A percentile compares a stretch with the other conserved stretches of the same genome.
These are phyloP conservation scores for Saccharum spontaneum DNA, from an alignment of 176 grass and related monocot genomes.

Conservation along the genomic window DNA sequence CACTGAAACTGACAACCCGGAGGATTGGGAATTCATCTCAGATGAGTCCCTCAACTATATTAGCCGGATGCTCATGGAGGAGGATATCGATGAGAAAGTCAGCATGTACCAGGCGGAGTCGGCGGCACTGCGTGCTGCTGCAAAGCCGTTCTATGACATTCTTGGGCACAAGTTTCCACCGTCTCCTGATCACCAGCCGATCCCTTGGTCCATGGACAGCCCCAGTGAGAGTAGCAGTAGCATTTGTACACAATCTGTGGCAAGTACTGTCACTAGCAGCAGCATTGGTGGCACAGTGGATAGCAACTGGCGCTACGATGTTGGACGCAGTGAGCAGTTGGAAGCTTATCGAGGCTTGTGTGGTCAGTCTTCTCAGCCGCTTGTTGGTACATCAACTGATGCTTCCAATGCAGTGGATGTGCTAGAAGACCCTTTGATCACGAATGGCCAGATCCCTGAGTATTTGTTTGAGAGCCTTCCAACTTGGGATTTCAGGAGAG, in stretches of 20 bases:
- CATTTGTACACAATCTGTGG: slow-evolving; percentile 19
- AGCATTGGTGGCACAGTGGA: slow-evolving; percentile 32
- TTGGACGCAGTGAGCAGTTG: slow-evolving; percentile 19
- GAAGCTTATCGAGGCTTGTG: slow-evolving; percentile 28
- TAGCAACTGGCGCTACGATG: slow-evolving; percentile 11
- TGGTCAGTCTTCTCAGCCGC: slow-evolving; percentile 33
- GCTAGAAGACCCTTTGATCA: slow-evolving; percentile 72
- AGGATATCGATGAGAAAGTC: slow-evolving; percentile 95
- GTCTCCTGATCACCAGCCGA: slow-evolving; percentile 39
- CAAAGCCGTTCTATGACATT: slow-evolving; percentile 91
- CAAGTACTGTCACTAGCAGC: slow-evolving; percentile 33
- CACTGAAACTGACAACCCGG: slow-evolving; percentile 55
- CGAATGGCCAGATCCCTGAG: slow-evolving; percentile 51
- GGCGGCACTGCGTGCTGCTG: slow-evolving; percentile 52
- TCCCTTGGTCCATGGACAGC: slow-evolving; percentile 44
- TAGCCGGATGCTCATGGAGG: slow-evolving; percentile 92
- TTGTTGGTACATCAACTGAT: slow-evolving; percentile 31
- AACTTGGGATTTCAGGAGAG: slow-evolving; percentile 93
- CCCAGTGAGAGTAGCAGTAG: slow-evolving; percentile 50
- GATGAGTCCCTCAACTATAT: slow-evolving; percentile 93
- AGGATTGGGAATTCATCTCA: slow-evolving; percentile 91
- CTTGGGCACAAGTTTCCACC: slow-evolving; percentile 93
- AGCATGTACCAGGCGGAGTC: slow-evolving; percentile 88
- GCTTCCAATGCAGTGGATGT: slow-evolving; percentile 15
- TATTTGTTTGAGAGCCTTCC: slow-evolving; percentile 78